These are phyloP conservation scores for Colletotrichum brevisporum DNA, from an alignment of 2,329 filamentous ascomycete species.

Conservation along the genomic window DNA sequence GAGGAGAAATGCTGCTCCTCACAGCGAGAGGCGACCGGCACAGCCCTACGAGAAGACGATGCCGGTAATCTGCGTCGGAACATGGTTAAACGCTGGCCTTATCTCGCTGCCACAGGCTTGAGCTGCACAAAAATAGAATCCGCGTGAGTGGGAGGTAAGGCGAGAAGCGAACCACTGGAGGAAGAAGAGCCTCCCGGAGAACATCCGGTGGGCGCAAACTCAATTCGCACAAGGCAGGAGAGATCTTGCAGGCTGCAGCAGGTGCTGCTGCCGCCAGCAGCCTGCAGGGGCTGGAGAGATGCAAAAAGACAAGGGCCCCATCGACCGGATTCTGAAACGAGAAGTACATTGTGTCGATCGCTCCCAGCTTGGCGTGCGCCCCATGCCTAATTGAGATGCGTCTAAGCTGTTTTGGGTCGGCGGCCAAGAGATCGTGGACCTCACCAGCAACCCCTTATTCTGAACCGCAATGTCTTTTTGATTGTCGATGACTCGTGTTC, in stretches of 20 bases:
- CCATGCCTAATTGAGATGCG: slow-evolving; percentile 8
- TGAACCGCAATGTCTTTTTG: slow-evolving; percentile 33
- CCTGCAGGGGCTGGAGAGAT: neutral
- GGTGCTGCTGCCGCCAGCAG: too few relatives aligned
- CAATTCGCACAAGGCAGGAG: neutral
- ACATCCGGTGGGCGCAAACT: slow-evolving; percentile 1
- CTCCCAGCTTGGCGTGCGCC: slow-evolving; percentile 6
- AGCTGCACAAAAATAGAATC: slow-evolving; percentile 10
- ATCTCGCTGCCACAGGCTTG: neutral
- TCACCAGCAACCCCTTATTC: slow-evolving; percentile 15
- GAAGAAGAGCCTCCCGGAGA: neutral
- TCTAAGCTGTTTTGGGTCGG: neutral
- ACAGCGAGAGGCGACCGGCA: neutral
- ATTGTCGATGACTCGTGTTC: slow-evolving; percentile 36
- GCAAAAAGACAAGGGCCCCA: neutral
- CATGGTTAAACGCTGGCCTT: slow-evolving; percentile 19
- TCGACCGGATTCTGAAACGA: slow-evolving; percentile 36
- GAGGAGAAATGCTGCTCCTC: slow-evolving; percentile 16
- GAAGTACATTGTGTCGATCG: slow-evolving; percentile 25
- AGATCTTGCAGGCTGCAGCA: slow-evolving; percentile 9
- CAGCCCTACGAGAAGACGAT: slow-evolving; percentile 23
- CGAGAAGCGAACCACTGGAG: neutral
- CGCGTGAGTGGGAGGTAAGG: slow-evolving; percentile 7
- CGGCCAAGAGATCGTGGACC: slow-evolving; percentile 23
- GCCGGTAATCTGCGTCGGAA: slow-evolving; percentile 32